These are phyloP conservation scores for Phellinidium pouzarii DNA, from an alignment of 1,284 basidiomycete species.

Conservation along the genomic window DNA sequence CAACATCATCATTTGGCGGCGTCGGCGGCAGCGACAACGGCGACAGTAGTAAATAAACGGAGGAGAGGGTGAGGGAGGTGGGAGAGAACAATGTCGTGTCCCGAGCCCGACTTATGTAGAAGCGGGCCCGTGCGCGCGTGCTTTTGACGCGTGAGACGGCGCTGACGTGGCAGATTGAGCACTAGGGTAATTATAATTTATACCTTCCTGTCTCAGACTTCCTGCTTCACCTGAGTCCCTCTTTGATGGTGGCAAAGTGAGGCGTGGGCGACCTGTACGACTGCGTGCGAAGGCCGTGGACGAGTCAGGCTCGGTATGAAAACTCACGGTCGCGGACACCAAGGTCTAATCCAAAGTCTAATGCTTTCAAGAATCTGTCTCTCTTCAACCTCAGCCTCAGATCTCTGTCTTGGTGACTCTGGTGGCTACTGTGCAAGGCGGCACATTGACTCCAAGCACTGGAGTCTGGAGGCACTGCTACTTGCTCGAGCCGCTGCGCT, in stretches of 20 bases:
- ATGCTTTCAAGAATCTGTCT: no score
- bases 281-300: background rate
- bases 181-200: background rate
- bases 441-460: no score
- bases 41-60: background rate
- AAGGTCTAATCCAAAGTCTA: no score
- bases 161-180: conserved; percentile 5
- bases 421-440: no score
- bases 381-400: no score
- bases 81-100: background rate
- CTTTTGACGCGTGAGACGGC: background rate
- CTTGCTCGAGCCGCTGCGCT: no score
- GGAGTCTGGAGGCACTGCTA: no score
- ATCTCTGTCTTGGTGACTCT: no score
- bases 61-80: background rate
- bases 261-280: no score
- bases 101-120: conserved; percentile 1
- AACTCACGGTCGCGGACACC: no score
- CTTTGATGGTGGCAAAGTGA: no score
- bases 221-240: background rate
- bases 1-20: conserved; percentile 28
- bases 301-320: background rate
- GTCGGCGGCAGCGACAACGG: background rate
- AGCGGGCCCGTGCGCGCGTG: conserved; percentile 1
- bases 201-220: background rate